Percentiles rank a stretch among this genome's conserved stretches.
Evolutionary conservation across 192 early-diverging fungal species (phyloP).

Genomic region (Rhizophagus clarus): DNA sequence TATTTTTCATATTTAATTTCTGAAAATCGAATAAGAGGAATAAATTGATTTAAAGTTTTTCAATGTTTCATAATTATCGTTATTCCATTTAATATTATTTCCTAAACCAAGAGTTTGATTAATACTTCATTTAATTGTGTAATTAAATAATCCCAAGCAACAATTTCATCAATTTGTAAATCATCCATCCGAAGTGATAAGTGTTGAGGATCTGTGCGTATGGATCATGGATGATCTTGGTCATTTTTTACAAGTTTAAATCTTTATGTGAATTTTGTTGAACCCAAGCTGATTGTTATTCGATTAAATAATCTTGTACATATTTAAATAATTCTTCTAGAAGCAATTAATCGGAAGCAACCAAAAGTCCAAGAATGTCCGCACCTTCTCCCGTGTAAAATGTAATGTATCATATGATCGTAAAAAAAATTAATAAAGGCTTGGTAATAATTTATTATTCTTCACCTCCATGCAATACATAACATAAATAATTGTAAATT

Average conservation of each 20-base stretch:
- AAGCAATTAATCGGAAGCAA: conserved; percentile 17
- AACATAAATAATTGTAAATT: too few species aligned
- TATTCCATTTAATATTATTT: not conserved
- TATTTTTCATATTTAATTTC: conserved; percentile 7
- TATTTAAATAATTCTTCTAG: not conserved
- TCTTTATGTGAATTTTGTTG: conserved; percentile 3
- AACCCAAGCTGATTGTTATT: not conserved
- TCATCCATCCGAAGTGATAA: conserved; percentile 11
- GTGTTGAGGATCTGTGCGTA: not conserved
- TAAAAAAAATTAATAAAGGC: too few species aligned
- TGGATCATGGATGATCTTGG: conserved; percentile 13
- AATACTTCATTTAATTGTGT: conserved; percentile 15
- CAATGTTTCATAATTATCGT: not conserved
- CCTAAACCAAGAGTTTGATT: not conserved
- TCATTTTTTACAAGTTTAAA: conserved; percentile 6
- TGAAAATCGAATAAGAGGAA: conserved; percentile 17
- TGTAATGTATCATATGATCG: too few species aligned
- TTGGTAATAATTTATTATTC: too few species aligned
- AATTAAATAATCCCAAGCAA: conserved; percentile 15
- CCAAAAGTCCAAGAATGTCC: conserved; percentile 8
- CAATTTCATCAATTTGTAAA: conserved; percentile 9
- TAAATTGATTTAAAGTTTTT: not conserved
- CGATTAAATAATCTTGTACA: conserved; percentile 25
- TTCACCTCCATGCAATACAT: too few species aligned
- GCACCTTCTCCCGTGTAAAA: not conserved